Conservation (phyloP, 345 rosid genomes). For the Kandelia obovata region DNA sequence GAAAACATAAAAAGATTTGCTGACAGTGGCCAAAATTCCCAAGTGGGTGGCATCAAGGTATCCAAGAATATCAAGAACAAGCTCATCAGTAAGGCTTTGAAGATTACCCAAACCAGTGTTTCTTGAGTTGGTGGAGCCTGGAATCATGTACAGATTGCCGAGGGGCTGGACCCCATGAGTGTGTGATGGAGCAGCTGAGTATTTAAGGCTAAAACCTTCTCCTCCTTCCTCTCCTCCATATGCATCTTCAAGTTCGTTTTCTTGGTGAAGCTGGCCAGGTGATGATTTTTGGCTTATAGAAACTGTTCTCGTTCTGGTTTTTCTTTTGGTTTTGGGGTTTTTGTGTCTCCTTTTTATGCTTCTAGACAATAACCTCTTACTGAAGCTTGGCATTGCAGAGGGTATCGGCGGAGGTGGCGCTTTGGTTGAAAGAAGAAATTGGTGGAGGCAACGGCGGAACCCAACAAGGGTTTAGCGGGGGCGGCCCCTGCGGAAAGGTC, state of each 20-base stretch:
- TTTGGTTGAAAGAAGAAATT: too few relatives aligned
- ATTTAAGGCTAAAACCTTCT: slow-evolving; percentile 58
- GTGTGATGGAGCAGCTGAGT: slow-evolving; percentile 43
- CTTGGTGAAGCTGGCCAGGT: slow-evolving; percentile 9
- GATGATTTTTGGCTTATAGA: slow-evolving; percentile 12
- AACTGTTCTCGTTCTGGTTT: slow-evolving; percentile 15
- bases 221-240: slow-evolving; percentile 22
- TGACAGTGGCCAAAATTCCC: slow-evolving; percentile 67
- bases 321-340: slow-evolving; percentile 14
- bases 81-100: slow-evolving; percentile 64
- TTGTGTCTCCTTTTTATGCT: slow-evolving; percentile 20
- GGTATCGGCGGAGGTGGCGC: not conserved
- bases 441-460: too few relatives aligned
- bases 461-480: too few relatives aligned
- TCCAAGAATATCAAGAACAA: slow-evolving; percentile 73
- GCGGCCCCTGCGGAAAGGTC: not conserved
- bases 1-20: slow-evolving; percentile 73
- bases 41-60: slow-evolving; percentile 50
- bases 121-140: slow-evolving; percentile 55
- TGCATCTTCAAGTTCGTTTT: not conserved
- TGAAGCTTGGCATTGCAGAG: slow-evolving; percentile 37
- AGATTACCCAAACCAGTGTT: slow-evolving; percentile 82
- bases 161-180: slow-evolving; percentile 80
- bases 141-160: slow-evolving; percentile 67
- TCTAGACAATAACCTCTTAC: slow-evolving; percentile 27